These are phyloP conservation scores for Achlya hypogyna DNA, from an alignment of 352 stramenopile genomes.

Conservation along the genomic window DNA sequence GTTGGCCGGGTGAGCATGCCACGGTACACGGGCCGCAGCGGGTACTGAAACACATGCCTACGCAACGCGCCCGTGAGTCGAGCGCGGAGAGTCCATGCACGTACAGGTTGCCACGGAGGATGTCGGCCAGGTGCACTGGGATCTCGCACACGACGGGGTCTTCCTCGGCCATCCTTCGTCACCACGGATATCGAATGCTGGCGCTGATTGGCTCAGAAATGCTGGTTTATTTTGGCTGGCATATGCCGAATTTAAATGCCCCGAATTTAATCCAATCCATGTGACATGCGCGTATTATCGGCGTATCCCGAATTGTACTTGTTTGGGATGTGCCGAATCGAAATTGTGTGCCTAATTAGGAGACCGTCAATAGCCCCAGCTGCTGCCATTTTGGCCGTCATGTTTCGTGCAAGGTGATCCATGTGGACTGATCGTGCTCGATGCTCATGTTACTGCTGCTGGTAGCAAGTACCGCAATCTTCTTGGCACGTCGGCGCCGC, in stretches of 20 bases:
- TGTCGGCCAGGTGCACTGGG: constrained; percentile 67
- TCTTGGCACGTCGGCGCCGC: constrained; percentile 40
- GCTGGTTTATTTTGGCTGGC: background rate
- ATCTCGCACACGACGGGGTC: constrained; percentile 78
- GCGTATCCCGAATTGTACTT: background rate
- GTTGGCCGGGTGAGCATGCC: constrained; percentile 52
- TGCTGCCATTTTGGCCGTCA: background rate
- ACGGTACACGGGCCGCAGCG: constrained; percentile 64
- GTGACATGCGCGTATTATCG: too few species aligned
- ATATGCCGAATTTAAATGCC: background rate
- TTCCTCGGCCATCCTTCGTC: constrained; percentile 25
- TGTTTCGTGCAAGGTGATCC: constrained; percentile 7
- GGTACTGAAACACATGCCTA: constrained; percentile 73
- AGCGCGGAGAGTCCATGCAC: constrained; percentile 6
- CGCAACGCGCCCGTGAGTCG: background rate
- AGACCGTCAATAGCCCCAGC: background rate
- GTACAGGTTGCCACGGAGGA: constrained; percentile 57
- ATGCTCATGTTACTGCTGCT: background rate
- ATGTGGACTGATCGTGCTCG: background rate
- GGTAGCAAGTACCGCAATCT: constrained; percentile 75
- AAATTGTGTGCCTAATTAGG: background rate
- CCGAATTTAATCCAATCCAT: too few species aligned
- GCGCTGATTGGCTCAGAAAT: background rate
- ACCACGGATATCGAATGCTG: background rate
- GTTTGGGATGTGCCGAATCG: background rate